Percentiles rank a stretch among this genome's conserved stretches.
phyloP scores from a whole-genome alignment of 1,284 basidiomycete species.

The Ustilago shanxiensis region DNA sequence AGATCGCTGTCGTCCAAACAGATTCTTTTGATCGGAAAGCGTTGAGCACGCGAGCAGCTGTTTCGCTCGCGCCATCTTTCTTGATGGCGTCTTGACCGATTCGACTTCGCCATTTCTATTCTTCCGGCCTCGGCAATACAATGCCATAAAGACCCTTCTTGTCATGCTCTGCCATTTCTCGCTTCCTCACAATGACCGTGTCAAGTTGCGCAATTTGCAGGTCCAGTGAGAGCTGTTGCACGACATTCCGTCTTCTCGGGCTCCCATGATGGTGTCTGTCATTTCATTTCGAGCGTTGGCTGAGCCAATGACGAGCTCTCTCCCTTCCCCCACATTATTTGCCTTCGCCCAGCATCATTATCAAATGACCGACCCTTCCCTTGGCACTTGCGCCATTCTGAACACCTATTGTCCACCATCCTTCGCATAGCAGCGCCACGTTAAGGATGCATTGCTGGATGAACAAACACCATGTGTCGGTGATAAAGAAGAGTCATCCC shows the following conservation, averaged over 20 bases:
- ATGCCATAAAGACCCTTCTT: not conserved
- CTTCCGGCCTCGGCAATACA: not conserved
- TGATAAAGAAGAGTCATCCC: not conserved
- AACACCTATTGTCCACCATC: slow-evolving; percentile 11
- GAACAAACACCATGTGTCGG: not conserved
- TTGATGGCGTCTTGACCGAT: slow-evolving; percentile 15
- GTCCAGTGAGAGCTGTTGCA: slow-evolving; percentile 5
- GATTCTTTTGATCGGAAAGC: not conserved
- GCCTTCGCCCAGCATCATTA: not conserved
- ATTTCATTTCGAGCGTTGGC: slow-evolving; percentile 10
- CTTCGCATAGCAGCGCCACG: slow-evolving; percentile 5
- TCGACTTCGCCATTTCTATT: not conserved
- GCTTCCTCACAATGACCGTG: slow-evolving; percentile 2
- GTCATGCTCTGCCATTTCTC: not conserved
- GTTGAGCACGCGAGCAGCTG: slow-evolving; percentile 16
- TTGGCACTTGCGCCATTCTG: slow-evolving; percentile 18
- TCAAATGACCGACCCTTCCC: not conserved
- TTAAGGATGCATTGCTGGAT: not conserved
- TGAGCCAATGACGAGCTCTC: slow-evolving; percentile 2
- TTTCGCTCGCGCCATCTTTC: slow-evolving; percentile 10
- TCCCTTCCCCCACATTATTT: not conserved
- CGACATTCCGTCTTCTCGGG: slow-evolving; percentile 6
- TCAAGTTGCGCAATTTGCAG: slow-evolving; percentile 36
- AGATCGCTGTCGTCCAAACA: not conserved
- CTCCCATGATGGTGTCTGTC: slow-evolving; percentile 23